These are phyloP conservation scores for Fusarium odoratissimum DNA, from an alignment of 2,329 filamentous ascomycete genomes.

Conservation along the genomic window DNA sequence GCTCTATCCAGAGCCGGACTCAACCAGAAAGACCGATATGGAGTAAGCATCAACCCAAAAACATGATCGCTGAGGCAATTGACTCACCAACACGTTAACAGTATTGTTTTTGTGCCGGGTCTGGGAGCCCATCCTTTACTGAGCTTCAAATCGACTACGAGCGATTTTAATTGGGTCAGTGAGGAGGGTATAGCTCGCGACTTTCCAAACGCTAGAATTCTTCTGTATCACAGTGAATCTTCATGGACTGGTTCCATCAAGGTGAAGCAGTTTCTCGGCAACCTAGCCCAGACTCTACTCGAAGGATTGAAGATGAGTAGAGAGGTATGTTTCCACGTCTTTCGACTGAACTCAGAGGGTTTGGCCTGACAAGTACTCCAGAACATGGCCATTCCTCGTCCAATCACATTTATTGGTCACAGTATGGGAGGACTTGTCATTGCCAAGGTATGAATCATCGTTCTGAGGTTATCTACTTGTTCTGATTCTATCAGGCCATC, in stretches of 20 bases:
- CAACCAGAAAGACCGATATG: conserved; percentile 48
- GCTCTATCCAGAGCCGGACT: conserved; percentile 49
- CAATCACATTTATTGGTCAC: conserved; percentile 57
- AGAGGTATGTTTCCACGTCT: conserved; percentile 43
- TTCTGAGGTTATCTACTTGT: too few species aligned
- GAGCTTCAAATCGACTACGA: conserved; percentile 53
- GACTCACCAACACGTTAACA: conserved; percentile 8
- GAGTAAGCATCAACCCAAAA: conserved; percentile 40
- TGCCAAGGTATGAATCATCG: conserved; percentile 49
- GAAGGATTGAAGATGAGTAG: conserved; percentile 50
- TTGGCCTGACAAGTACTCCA: background rate
- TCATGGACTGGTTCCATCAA: conserved; percentile 55
- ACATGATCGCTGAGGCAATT: rapidly evolving
- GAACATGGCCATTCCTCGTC: conserved; percentile 40
- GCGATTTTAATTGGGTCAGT: conserved; percentile 56
- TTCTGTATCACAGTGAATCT: conserved; percentile 57
- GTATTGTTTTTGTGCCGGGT: conserved; percentile 57
- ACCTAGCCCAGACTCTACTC: conserved; percentile 53
- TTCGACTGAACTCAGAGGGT: background rate
- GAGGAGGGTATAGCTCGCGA: conserved; percentile 49
- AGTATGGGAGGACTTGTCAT: conserved; percentile 59
- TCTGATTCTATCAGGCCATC: conserved; percentile 30
- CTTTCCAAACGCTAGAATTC: conserved; percentile 54
- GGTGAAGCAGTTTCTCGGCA: conserved; percentile 55
- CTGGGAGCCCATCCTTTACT: conserved; percentile 54